Base-by-base conservation (phyloP, 208 protist species). In the Acanthamoeba healyi region DNA sequence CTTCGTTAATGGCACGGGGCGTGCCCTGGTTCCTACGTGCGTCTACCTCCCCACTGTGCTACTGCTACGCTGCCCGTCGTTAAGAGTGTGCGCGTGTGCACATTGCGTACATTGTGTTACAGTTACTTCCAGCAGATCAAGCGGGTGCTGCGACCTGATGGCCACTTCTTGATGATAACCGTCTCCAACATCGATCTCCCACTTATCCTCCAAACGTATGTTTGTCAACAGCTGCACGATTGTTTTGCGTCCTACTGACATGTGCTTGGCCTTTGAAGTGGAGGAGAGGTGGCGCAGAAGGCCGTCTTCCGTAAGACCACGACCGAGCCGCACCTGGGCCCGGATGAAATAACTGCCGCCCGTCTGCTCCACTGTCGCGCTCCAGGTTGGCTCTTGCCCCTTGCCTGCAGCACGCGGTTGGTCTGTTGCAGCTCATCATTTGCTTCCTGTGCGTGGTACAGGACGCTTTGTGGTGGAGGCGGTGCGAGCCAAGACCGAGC, bases 81-180 rank as follows among this genome's bases (percentile, higher is more conserved):
- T n/a, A n/a, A n/a, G n/a, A n/a, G n/a, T n/a, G n/a, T n/a, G n/a
- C n/a, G n/a, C n/a, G n/a, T n/a, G n/a, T n/a, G n/a, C n/a, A n/a
- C n/a, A n/a, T n/a, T n/a, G n/a, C n/a, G n/a, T n/a, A n/a, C n/a
- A n/a, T n/a, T n/a, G n/a, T n/a, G n/a, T n/a, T n/a, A n/a, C n/a
- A n/a, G n/a, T n/a, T n/a, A 67, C 58, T 67, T 67, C 58, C 58
- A 67, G 58, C 58, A 67, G 58, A 67, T 67, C 19, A 24, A 32
- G 58, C 58, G 58, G 19, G 58, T 67, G 58, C 58, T 67, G 26
- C 58, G 58, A 17, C 58, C 58, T 7, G 58, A 67, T 32, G 58
- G 58, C 19, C 58, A 67, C 58, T 67, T 67, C 29, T 17, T 67
- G 5, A 24, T 67, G 26, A 67, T 67, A 4, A 32, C 58, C 58